Evolutionary conservation across 2,329 filamentous ascomycete genomes (phyloP).

Genomic region (Epichloe sylvatica): DNA sequence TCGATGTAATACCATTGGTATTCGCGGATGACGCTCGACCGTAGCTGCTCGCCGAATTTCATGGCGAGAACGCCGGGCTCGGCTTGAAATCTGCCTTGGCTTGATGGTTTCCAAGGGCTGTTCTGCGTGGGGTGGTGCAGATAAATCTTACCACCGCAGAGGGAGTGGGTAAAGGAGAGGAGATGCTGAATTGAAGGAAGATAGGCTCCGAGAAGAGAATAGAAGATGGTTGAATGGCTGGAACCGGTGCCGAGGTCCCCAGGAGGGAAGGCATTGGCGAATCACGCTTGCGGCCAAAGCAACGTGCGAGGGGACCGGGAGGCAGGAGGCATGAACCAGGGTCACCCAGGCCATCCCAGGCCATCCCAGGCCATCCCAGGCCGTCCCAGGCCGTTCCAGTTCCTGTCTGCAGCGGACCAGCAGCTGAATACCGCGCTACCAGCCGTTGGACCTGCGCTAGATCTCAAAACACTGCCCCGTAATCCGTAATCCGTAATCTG

Average conservation of each 20-base stretch:
- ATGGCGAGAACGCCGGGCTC: slow-evolving; percentile 45
- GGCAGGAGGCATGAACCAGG: background rate
- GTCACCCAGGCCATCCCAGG: background rate
- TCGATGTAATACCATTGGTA: slow-evolving; percentile 98
- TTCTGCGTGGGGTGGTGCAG: slow-evolving; percentile 14
- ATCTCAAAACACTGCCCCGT: background rate
- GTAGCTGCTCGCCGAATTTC: slow-evolving; percentile 94
- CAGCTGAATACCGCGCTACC: background rate
- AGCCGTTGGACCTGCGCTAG: background rate
- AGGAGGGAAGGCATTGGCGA: slow-evolving; percentile 10
- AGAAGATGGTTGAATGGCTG: background rate
- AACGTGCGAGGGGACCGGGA: slow-evolving; percentile 11
- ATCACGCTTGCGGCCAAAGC: slow-evolving; percentile 9
- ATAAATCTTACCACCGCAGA: background rate
- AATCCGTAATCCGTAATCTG: too few species aligned
- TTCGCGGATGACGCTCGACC: slow-evolving; percentile 88
- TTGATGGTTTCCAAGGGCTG: slow-evolving; percentile 26
- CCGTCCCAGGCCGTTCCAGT: background rate
- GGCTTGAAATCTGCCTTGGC: slow-evolving; percentile 20
- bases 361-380: too few species aligned
- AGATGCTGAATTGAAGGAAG: background rate
- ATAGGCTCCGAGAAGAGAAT: background rate
- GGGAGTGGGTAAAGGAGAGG: background rate
- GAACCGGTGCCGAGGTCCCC: background rate
- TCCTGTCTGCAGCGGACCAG: background rate